These are phyloP conservation scores for Puccinia horiana DNA, from an alignment of 1,284 basidiomycete genomes.

Conservation along the genomic window DNA sequence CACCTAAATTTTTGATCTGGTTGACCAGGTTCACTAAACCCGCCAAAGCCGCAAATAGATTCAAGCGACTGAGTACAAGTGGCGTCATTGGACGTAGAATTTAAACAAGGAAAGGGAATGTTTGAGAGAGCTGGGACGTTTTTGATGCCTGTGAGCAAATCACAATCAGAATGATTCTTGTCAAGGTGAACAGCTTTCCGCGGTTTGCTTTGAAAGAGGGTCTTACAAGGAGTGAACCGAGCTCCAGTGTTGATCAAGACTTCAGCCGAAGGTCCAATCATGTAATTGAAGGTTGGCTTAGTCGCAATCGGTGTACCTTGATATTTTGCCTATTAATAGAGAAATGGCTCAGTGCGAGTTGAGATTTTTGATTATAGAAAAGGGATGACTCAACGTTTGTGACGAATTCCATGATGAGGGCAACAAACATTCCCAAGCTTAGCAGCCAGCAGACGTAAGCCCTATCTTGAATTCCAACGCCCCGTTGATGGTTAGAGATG, in stretches of 20 bases:
- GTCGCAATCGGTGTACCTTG: constrained; percentile 38
- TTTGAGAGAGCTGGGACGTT: constrained; percentile 32
- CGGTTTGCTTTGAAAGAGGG: constrained; percentile 53
- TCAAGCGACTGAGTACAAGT: constrained; percentile 41
- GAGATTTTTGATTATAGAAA: background rate
- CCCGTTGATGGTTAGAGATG: constrained; percentile 35
- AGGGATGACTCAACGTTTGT: constrained; percentile 13
- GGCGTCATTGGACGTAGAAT: constrained; percentile 15
- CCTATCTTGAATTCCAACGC: constrained; percentile 37
- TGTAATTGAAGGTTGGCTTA: constrained; percentile 50
- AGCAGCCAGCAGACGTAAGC: constrained; percentile 41
- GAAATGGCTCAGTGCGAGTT: background rate
- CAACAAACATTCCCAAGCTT: constrained; percentile 36
- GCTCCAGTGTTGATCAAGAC: constrained; percentile 58
- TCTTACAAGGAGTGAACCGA: constrained; percentile 57
- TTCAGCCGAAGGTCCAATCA: constrained; percentile 58
- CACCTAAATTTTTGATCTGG: constrained; percentile 47
- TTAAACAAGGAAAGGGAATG: constrained; percentile 41
- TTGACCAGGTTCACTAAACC: constrained; percentile 31
- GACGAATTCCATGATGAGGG: constrained; percentile 45
- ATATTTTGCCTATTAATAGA: constrained; percentile 29
- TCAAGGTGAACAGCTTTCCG: constrained; percentile 51
- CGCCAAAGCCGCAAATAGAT: constrained; percentile 44
- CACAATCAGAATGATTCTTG: constrained; percentile 46
- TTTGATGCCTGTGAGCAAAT: constrained; percentile 31